Percentiles rank a stretch among this genome's conserved stretches.
Conservation (phyloP, 768 basidiomycete genomes). For the Inosperma sp. region DNA sequence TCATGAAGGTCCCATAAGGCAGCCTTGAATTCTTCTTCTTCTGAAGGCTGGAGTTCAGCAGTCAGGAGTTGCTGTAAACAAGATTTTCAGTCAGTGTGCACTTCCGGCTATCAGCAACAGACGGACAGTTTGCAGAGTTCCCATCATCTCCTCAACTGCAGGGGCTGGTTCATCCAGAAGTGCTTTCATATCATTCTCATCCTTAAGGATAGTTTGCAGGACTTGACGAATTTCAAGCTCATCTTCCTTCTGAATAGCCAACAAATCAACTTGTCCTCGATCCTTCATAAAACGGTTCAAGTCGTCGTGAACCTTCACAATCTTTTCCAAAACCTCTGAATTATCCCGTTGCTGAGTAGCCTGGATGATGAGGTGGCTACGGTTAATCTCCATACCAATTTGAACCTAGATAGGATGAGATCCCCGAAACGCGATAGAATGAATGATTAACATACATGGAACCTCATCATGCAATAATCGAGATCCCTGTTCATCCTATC, state of each 20-base stretch:
- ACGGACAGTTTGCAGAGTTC: slow-evolving; percentile 37
- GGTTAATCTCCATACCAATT: slow-evolving; percentile 28
- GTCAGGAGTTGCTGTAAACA: slow-evolving; percentile 32
- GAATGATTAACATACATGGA: slow-evolving; percentile 28
- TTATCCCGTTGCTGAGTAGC: slow-evolving; percentile 31
- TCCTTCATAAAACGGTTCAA: no score
- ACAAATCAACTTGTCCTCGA: no score
- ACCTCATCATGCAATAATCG: slow-evolving; percentile 33
- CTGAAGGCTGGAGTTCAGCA: slow-evolving; percentile 26
- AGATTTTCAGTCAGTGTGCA: slow-evolving; percentile 2
- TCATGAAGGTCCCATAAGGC: slow-evolving; percentile 38
- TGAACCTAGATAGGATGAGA: slow-evolving; percentile 13
- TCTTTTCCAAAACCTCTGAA: slow-evolving; percentile 30
- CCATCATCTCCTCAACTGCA: slow-evolving; percentile 39
- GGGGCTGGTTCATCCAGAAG: slow-evolving; percentile 29
- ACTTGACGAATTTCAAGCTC: slow-evolving; percentile 14
- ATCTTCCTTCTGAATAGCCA: no score
- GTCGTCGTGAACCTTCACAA: slow-evolving; percentile 29
- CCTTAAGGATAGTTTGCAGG: slow-evolving; percentile 33
- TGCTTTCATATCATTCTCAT: slow-evolving; percentile 32
- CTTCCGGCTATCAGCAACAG: not conserved
- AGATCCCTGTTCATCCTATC: slow-evolving; percentile 36
- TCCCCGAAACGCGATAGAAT: not conserved
- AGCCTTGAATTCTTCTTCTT: slow-evolving; percentile 31
- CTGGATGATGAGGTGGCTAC: slow-evolving; percentile 24